Evolutionary conservation across 2,329 filamentous ascomycete species (phyloP).

Genomic region (Alternaria sp.): DNA sequence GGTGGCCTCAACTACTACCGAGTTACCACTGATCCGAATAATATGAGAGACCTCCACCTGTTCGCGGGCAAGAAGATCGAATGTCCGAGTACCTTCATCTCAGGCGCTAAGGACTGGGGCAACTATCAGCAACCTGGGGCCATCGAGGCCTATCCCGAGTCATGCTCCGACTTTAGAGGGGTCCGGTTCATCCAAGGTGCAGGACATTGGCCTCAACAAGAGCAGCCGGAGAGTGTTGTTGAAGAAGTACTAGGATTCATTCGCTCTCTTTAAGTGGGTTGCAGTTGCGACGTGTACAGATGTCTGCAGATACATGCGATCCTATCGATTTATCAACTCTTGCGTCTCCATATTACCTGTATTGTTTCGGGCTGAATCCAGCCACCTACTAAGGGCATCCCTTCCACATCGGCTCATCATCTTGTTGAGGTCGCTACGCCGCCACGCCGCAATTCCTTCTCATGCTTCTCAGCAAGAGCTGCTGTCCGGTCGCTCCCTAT

Average conservation of each 20-base stretch:
- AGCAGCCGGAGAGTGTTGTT: constrained; percentile 65
- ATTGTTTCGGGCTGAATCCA: neutral
- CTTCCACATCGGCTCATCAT: neutral
- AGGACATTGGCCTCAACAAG: constrained; percentile 76
- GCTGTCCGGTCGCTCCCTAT: neutral
- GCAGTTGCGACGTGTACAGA: neutral
- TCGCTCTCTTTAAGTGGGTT: constrained; percentile 16
- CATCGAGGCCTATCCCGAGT: constrained; percentile 64
- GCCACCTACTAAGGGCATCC: neutral
- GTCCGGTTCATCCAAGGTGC: constrained; percentile 64
- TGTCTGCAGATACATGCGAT: neutral
- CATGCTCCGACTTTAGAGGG: constrained; percentile 64
- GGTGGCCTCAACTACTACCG: constrained; percentile 74
- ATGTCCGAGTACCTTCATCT: constrained; percentile 69
- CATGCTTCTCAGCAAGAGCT: neutral
- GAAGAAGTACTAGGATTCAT: constrained; percentile 58
- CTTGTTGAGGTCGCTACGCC: constrained; percentile 2
- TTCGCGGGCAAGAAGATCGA: constrained; percentile 69
- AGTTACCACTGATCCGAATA: constrained; percentile 61
- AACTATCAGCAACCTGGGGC: constrained; percentile 72
- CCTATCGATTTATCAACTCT: constrained; percentile 1
- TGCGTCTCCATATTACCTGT: neutral
- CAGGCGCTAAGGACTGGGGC: constrained; percentile 71
- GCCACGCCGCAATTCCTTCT: neutral
- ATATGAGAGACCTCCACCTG: constrained; percentile 62